phyloP scores from a whole-genome alignment of 768 basidiomycete species.

The Sistotremastrum suecicum region DNA sequence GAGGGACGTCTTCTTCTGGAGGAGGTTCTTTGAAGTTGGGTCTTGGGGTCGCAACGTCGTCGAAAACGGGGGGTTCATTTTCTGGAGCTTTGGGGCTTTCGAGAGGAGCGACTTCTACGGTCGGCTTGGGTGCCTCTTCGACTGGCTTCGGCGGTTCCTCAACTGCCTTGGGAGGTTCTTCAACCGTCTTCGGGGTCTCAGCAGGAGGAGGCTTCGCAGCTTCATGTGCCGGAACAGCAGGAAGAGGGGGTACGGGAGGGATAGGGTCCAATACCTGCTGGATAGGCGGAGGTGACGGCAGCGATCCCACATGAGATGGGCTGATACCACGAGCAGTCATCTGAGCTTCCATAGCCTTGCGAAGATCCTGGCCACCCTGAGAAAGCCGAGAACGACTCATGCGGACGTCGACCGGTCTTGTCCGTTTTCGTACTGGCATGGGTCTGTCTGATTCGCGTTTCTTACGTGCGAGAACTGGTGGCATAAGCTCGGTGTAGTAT shows the following conservation, averaged over 20 bases:
- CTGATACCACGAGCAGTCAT: constrained; percentile 32
- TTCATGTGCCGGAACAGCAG: constrained; percentile 2
- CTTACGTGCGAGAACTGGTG: constrained; percentile 72
- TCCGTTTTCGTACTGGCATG: constrained; percentile 72
- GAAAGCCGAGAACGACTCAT: constrained; percentile 68
- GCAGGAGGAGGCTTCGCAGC: constrained; percentile 1
- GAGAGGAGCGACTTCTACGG: neutral
- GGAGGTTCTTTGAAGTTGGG: constrained; percentile 53
- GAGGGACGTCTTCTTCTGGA: constrained; percentile 38
- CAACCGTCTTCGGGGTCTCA: constrained; percentile 17
- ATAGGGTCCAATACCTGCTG: constrained; percentile 16
- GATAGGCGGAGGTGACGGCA: constrained; percentile 15
- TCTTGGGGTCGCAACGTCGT: constrained; percentile 20
- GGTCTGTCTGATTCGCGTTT: constrained; percentile 80
- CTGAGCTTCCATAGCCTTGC: constrained; percentile 60
- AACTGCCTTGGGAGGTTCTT: constrained; percentile 6
- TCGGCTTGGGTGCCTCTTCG: neutral
- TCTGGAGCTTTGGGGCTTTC: neutral
- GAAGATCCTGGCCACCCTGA: constrained; percentile 43
- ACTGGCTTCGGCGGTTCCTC: constrained; percentile 2
- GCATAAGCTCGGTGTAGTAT: constrained; percentile 59
- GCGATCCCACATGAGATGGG: constrained; percentile 1
- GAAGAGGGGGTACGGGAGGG: constrained; percentile 10
- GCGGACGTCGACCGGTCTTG: constrained; percentile 79
- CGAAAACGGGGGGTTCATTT: constrained; percentile 11